phyloP scores from a whole-genome alignment of 2,329 filamentous ascomycete species.

The Cordyceps sp. region DNA sequence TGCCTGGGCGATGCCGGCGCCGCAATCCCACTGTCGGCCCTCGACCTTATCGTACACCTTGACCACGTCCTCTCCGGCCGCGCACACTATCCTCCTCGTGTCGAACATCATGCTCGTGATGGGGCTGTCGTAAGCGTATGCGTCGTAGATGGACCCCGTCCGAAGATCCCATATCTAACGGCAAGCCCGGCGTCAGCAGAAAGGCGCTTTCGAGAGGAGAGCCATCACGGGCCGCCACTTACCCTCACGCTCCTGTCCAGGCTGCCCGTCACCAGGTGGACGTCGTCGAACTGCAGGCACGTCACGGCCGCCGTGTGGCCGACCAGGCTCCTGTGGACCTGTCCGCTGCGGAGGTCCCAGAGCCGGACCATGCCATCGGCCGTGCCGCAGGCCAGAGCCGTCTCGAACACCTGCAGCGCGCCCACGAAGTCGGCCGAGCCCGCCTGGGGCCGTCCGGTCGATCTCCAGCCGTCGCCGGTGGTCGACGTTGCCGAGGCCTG shows the following conservation, averaged over 20 bases:
- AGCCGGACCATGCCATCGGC: slow-evolving; percentile 93
- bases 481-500: slow-evolving; percentile 61
- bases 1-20: slow-evolving; percentile 57
- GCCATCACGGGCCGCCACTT: too few relatives aligned
- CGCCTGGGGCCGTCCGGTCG: slow-evolving; percentile 43
- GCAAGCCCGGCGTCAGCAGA: too few relatives aligned
- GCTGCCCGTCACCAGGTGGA: slow-evolving; percentile 87
- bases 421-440: slow-evolving; percentile 82
- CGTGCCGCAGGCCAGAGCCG: slow-evolving; percentile 86
- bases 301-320: slow-evolving; percentile 93
- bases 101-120: slow-evolving; percentile 98
- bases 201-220: too few relatives aligned
- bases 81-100: slow-evolving; percentile 69
- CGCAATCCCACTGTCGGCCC: slow-evolving; percentile 91
- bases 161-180: slow-evolving; percentile 97
- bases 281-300: slow-evolving; percentile 87
- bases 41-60: slow-evolving; percentile 98
- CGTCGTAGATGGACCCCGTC: slow-evolving; percentile 87
- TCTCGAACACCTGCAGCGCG: slow-evolving; percentile 87
- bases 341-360: slow-evolving; percentile 91
- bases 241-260: slow-evolving; percentile 86
- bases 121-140: slow-evolving; percentile 84
- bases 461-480: slow-evolving; percentile 54
- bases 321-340: slow-evolving; percentile 91
- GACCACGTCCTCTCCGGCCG: slow-evolving; percentile 81